Percentiles rank a stretch among this genome's conserved stretches.
Evolutionary conservation across 768 basidiomycete species (phyloP).

Genomic region (Trametes meyenii): DNA sequence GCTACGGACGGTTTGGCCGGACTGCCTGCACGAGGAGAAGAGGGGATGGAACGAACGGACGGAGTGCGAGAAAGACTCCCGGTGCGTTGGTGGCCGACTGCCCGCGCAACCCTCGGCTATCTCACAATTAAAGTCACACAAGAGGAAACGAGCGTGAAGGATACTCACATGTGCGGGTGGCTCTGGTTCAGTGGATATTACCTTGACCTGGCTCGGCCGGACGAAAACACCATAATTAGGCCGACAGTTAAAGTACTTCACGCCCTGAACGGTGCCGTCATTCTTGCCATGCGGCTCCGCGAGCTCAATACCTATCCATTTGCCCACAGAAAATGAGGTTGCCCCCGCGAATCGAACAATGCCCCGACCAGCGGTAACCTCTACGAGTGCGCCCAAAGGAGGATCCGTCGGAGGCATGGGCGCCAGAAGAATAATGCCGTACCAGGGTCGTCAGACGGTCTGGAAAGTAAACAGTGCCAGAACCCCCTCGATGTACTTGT

Average conservation of each 20-base stretch:
- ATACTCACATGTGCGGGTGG: constrained; percentile 24
- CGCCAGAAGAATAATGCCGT: neutral
- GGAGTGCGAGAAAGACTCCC: constrained; percentile 39
- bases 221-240: constrained; percentile 86
- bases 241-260: constrained; percentile 81
- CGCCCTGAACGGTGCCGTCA: constrained; percentile 83
- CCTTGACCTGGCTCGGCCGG: constrained; percentile 79
- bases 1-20: constrained; percentile 53
- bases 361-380: constrained; percentile 80
- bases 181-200: constrained; percentile 36
- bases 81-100: constrained; percentile 62
- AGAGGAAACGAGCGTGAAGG: neutral
- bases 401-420: constrained; percentile 45
- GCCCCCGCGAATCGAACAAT: constrained; percentile 83
- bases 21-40: constrained; percentile 66
- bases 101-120: constrained; percentile 31
- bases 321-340: constrained; percentile 84
- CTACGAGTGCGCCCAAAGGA: constrained; percentile 73
- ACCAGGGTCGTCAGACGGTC: no score
- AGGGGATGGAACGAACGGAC: constrained; percentile 26
- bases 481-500: no score
- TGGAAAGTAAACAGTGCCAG: no score
- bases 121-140: neutral
- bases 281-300: constrained; percentile 89
- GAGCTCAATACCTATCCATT: constrained; percentile 95